Base-by-base conservation (phyloP, 2,329 filamentous ascomycete species). In the Fusarium acutatum region DNA sequence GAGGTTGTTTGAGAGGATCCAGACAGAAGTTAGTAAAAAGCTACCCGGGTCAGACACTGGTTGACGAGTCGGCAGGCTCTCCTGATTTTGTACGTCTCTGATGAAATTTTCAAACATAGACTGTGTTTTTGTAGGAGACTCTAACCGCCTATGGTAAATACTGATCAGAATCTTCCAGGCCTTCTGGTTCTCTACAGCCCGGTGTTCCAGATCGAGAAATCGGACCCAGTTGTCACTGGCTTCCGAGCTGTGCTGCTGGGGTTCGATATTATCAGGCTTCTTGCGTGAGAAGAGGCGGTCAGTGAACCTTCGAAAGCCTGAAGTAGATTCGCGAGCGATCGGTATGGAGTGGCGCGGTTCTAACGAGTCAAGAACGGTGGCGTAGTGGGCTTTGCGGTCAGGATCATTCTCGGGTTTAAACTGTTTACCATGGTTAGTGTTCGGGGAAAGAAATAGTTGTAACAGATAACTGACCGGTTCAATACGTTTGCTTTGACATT, bases 11-110 rank as follows among this genome's bases (percentile, higher is more conserved):
- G 2, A 54, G 7, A 0, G 52, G 24, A 7, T 7, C 4, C 9
- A 53, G 5, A 2, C 34, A 14, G 3, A 20, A 24, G 0, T 2
- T 2, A 1, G 0, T 1, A 24, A 10, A 2, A 50, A 53, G 13
- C 24, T 26, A 12, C 0, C 0, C 0, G 0, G 4, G 6, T 34
- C 22, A 0, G 5, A 28, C 0, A 47, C 18, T 4, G 18, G 13
- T 0, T 10, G 6, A 15, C 7, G 4, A 4, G 9, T 11, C 2
- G 26, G 4, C 3, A 14, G 3, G 2, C 5, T 0, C 4, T 13
- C 11, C 10, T 32, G 7, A 1, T 32, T 6, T 24, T 49, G 46
- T 0, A 50, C 28, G 24, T 50, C 28, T 50, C 28, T 50, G 11
- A 50, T 32, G 1, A 50, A 50, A 2, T 7, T 32, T 0, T 4